These are phyloP conservation scores for Xylariaceae sp. DNA, from an alignment of 2,329 filamentous ascomycete genomes.

Conservation along the genomic window DNA sequence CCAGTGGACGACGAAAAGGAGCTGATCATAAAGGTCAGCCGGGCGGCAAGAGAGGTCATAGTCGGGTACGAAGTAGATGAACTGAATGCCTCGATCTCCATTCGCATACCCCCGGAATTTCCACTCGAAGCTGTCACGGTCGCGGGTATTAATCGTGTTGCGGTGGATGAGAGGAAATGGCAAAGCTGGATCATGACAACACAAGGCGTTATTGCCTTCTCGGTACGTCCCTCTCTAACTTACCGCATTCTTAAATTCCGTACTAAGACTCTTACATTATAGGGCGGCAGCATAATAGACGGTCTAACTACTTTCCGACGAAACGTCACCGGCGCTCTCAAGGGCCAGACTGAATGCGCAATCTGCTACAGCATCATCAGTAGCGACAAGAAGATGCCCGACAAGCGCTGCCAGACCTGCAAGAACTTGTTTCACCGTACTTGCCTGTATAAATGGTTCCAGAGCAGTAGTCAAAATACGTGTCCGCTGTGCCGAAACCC, in stretches of 20 bases:
- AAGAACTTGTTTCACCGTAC: constrained; percentile 90
- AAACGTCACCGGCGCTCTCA: constrained; percentile 86
- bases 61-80: constrained; percentile 91
- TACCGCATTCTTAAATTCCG: not conserved
- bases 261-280: constrained; percentile 18
- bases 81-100: constrained; percentile 79
- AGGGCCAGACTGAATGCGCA: constrained; percentile 92
- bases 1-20: constrained; percentile 59
- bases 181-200: constrained; percentile 86
- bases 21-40: constrained; percentile 72
- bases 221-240: constrained; percentile 51
- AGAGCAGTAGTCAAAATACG: constrained; percentile 86
- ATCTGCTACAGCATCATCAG: constrained; percentile 97
- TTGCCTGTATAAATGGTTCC: constrained; percentile 97
- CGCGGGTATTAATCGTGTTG: constrained; percentile 78
- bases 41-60: constrained; percentile 74
- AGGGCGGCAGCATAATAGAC: constrained; percentile 86
- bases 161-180: constrained; percentile 91
- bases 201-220: constrained; percentile 91
- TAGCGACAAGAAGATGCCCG: constrained; percentile 84
- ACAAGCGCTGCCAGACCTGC: constrained; percentile 90
- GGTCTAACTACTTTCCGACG: constrained; percentile 83
- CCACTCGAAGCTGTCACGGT: constrained; percentile 82
- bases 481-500: constrained; percentile 93
- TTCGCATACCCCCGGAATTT: constrained; percentile 80